Conservation (phyloP, 2,329 filamentous ascomycete species). For the Rasamsonia emersonii region DNA sequence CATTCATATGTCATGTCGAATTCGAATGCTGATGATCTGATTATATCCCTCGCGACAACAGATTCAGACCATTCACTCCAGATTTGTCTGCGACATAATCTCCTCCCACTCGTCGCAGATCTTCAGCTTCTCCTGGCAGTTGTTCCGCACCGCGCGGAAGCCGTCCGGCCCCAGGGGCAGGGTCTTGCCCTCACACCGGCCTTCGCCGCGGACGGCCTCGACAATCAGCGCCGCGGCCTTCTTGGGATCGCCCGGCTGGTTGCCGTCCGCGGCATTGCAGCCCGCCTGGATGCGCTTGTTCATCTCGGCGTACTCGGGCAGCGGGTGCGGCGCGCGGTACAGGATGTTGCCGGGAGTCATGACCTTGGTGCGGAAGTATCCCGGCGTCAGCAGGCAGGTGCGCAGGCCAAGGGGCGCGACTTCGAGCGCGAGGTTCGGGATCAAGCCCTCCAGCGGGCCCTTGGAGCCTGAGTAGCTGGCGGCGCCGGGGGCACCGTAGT, state of each 20-base stretch:
- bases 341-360: conserved; percentile 23
- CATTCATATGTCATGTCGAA: too few species aligned
- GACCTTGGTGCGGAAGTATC: conserved; percentile 46
- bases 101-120: conserved; percentile 9
- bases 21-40: too few species aligned
- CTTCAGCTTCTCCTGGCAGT: conserved; percentile 6
- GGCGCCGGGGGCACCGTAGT: conserved; percentile 25
- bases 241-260: conserved; percentile 13
- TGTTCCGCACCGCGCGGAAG: conserved; percentile 5
- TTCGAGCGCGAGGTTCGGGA: conserved; percentile 38
- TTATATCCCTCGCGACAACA: too few species aligned
- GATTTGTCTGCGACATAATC: conserved; percentile 6
- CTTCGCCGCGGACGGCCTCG: conserved; percentile 10
- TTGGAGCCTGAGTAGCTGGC: conserved; percentile 40
- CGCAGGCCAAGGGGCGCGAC: conserved; percentile 31
- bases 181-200: conserved; percentile 6
- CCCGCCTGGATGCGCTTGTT: conserved; percentile 10
- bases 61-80: too few species aligned
- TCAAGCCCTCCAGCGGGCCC: conserved; percentile 37
- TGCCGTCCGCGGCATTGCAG: conserved; percentile 7
- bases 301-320: conserved; percentile 12
- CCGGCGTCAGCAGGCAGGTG: conserved; percentile 41
- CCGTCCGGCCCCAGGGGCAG: conserved; percentile 9
- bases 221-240: conserved; percentile 12
- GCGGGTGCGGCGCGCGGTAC: conserved; percentile 1